Base-by-base conservation (phyloP, 495 filamentous ascomycete genomes). In the Cercophora sp. region DNA sequence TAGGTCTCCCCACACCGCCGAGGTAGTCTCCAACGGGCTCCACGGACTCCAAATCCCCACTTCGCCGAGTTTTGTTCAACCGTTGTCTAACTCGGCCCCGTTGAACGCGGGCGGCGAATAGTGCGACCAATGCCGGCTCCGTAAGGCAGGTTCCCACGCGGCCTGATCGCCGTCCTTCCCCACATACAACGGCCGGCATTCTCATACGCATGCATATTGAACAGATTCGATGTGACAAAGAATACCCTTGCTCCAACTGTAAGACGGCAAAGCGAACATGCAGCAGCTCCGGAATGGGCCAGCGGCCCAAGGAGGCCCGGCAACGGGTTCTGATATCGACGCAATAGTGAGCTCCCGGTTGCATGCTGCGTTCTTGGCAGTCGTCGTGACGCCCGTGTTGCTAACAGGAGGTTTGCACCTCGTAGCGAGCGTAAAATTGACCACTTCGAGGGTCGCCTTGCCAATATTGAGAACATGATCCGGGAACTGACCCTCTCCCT, bases 351-450 rank as follows among this genome's bases (percentile, higher is more conserved):
- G 73, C 6, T 24, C n/a, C 32, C 35, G 13, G 0, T n/a, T n/a
- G n/a, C n/a, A n/a, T n/a, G n/a, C n/a, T n/a, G n/a, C n/a, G n/a
- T n/a, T n/a, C n/a, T n/a, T n/a, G n/a, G n/a, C n/a, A n/a, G 29
- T 4, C 3, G 8, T 8, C 31, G 1, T 34, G 18, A 13, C 0
- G 11, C 10, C 41, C 11, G 5, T 29, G 10, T 44, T 9, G 8
- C 22, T 41, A 18, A 32, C 40, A 20, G 1, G 16, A 15, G 13
- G 11, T 15, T 19, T 27, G 10, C n/a, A 18, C 27, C 8, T 55
- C n/a, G n/a, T n/a, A 87, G 84, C 63, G 84, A 87, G 65, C 75
- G 71, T 54, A 87, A 87, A 65, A 85, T 87, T 40, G 84, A 86
- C 57, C 63, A 76, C 24, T 85, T 87, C 44, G 83, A 84, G 56